Percentiles rank a stretch among this genome's conserved stretches.
These are phyloP conservation scores for Oryza meyeriana DNA, from an alignment of 176 grass and related monocot species.

Conservation along the genomic window DNA sequence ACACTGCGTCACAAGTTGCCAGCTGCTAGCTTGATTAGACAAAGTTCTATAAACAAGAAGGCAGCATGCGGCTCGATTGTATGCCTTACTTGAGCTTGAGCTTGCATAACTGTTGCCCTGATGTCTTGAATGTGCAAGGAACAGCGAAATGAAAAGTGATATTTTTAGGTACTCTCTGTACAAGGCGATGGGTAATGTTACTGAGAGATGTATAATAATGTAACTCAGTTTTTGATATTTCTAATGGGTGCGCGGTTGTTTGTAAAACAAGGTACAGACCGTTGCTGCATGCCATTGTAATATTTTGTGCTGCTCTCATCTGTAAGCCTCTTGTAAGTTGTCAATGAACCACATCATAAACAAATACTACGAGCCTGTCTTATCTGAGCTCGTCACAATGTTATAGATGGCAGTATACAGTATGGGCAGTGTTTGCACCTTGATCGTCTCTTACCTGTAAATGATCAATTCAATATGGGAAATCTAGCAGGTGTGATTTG, in stretches of 20 bases:
- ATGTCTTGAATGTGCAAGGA: not conserved
- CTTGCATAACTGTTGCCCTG: not conserved
- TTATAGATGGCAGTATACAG: not conserved
- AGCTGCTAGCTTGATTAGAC: not conserved
- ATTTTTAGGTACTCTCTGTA: not conserved
- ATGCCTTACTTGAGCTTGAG: constrained; percentile 1
- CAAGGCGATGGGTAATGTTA: not conserved
- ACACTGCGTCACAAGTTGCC: not conserved
- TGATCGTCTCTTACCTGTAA: not conserved
- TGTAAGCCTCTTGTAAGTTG: constrained; percentile 21
- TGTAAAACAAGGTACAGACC: not conserved
- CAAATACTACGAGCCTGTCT: not conserved
- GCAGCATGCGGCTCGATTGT: not conserved
- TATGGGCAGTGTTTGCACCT: not conserved
- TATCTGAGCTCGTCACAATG: not conserved
- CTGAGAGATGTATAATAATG: not conserved
- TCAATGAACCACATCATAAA: not conserved
- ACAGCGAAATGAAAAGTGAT: not conserved
- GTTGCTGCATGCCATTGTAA: not conserved
- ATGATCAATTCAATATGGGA: too few species aligned
- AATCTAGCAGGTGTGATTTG: not conserved
- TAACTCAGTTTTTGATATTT: not conserved
- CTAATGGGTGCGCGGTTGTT: not conserved
- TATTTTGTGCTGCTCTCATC: not conserved
- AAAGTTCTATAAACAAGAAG: not conserved